Evolutionary conservation across 2,329 filamentous ascomycete species (phyloP).

Genomic region (Aspergillus latus): DNA sequence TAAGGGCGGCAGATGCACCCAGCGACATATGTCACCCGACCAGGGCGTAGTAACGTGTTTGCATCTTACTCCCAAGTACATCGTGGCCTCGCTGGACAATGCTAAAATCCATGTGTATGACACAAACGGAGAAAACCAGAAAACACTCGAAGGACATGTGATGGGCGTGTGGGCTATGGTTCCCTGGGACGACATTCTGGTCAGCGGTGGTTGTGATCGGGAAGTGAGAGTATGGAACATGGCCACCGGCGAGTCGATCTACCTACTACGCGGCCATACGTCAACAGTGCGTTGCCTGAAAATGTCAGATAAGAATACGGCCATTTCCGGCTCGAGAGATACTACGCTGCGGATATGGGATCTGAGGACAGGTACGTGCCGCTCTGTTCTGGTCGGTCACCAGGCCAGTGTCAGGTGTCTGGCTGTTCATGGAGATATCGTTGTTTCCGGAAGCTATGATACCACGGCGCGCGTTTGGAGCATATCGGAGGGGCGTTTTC

Average conservation of each 20-base stretch:
- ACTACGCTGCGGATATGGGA: conserved; percentile 96
- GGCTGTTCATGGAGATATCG: conserved; percentile 92
- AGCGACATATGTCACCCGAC: conserved; percentile 89
- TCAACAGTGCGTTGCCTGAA: conserved; percentile 96
- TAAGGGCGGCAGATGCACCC: conserved; percentile 79
- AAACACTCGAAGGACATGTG: conserved; percentile 88
- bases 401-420: conserved; percentile 93
- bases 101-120: conserved; percentile 98
- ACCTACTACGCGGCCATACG: conserved; percentile 89
- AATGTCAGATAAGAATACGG: conserved; percentile 91
- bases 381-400: conserved; percentile 88
- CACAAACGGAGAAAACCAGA: conserved; percentile 81
- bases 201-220: conserved; percentile 93
- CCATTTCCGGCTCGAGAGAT: conserved; percentile 93
- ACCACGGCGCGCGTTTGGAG: conserved; percentile 97
- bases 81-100: conserved; percentile 95
- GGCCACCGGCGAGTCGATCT: conserved; percentile 74
- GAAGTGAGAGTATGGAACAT: conserved; percentile 98
- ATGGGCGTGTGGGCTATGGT: conserved; percentile 99
- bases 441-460: conserved; percentile 98
- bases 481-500: conserved; percentile 89
- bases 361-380: conserved; percentile 80
- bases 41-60: conserved; percentile 95
- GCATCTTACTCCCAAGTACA: conserved; percentile 92
- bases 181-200: conserved; percentile 90